These are phyloP conservation scores for Ganoderma multipileum DNA, from an alignment of 1,284 basidiomycete genomes.

Conservation along the genomic window DNA sequence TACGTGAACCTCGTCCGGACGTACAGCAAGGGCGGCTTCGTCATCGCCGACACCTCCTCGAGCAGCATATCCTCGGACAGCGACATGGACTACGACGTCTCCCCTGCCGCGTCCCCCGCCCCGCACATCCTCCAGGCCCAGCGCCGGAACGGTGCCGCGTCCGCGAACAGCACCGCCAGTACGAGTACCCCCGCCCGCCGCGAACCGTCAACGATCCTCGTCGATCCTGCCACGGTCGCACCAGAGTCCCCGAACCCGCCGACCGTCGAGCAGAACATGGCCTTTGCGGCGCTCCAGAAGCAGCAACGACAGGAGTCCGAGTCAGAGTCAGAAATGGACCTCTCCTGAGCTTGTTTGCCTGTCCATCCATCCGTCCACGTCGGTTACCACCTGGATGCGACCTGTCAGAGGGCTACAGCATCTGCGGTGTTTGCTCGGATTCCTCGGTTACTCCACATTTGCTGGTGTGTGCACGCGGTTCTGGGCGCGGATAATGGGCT, in stretches of 20 bases:
- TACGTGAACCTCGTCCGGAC: slow-evolving; percentile 85
- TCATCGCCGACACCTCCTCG: slow-evolving; percentile 55
- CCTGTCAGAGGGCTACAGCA: not conserved
- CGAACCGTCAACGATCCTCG: slow-evolving; percentile 59
- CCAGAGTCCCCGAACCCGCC: slow-evolving; percentile 59
- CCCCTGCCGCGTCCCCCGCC: slow-evolving; percentile 59
- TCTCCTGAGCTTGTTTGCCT: not conserved
- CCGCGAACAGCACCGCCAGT: slow-evolving; percentile 1
- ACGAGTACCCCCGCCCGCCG: slow-evolving; percentile 29
- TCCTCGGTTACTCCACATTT: not conserved
- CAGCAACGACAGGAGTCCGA: slow-evolving; percentile 32
- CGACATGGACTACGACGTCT: slow-evolving; percentile 65
- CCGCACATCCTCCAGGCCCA: slow-evolving; percentile 4
- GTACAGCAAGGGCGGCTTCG: slow-evolving; percentile 66
- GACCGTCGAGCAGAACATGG: slow-evolving; percentile 83
- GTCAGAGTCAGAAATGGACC: slow-evolving; percentile 15
- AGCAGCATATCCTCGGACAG: slow-evolving; percentile 55
- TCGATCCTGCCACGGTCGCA: slow-evolving; percentile 56
- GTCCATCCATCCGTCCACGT: not conserved
- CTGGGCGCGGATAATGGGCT: not conserved
- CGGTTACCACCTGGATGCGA: not conserved
- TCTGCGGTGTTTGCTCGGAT: not conserved
- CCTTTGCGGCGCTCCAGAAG: slow-evolving; percentile 71
- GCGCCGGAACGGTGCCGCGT: slow-evolving; percentile 1
- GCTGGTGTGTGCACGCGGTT: not conserved